Conservation (phyloP, 768 basidiomycete species). For the Mycena polygramma region DNA sequence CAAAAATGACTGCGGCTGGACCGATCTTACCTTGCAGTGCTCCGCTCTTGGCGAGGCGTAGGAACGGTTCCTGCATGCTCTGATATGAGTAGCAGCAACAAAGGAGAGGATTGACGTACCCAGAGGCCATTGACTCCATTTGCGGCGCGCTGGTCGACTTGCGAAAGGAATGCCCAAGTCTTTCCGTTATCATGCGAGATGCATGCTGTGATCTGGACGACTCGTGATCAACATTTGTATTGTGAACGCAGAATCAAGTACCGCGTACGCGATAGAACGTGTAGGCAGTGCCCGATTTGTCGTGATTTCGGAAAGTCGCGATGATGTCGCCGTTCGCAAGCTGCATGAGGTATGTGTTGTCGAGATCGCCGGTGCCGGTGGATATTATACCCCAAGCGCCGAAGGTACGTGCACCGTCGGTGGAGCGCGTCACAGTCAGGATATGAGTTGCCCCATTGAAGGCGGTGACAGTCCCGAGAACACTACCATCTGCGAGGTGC, state of each 20-base stretch:
- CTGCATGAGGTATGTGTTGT: slow-evolving; percentile 29
- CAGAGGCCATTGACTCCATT: slow-evolving; percentile 39
- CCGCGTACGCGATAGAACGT: slow-evolving; percentile 19
- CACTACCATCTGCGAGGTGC: slow-evolving; percentile 33
- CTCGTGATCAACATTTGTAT: not conserved
- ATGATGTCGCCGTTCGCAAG: slow-evolving; percentile 33
- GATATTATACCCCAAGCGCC: slow-evolving; percentile 25
- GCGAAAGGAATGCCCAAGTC: slow-evolving; percentile 41
- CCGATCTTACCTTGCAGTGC: slow-evolving; percentile 33
- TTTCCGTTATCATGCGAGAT: slow-evolving; percentile 37
- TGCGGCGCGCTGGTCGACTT: slow-evolving; percentile 35
- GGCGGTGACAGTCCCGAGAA: slow-evolving; percentile 27
- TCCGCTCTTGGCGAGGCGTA: slow-evolving; percentile 34
- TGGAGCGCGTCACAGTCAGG: slow-evolving; percentile 34
- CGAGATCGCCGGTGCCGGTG: slow-evolving; percentile 33
- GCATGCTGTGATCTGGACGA: slow-evolving; percentile 37
- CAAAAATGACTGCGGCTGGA: not conserved
- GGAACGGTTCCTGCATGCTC: slow-evolving; percentile 39
- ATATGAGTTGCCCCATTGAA: slow-evolving; percentile 15
- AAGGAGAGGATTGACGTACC: slow-evolving; percentile 22
- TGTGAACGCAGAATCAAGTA: not conserved
- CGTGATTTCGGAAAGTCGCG: slow-evolving; percentile 36
- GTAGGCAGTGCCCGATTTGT: slow-evolving; percentile 14
- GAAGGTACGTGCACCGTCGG: slow-evolving; percentile 31
- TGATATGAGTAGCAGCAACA: not conserved